Evolutionary conservation across 257 asterid genomes (phyloP), one percentile per base, ranked within the genome.

Genomic region (Echites panduratus): DNA sequence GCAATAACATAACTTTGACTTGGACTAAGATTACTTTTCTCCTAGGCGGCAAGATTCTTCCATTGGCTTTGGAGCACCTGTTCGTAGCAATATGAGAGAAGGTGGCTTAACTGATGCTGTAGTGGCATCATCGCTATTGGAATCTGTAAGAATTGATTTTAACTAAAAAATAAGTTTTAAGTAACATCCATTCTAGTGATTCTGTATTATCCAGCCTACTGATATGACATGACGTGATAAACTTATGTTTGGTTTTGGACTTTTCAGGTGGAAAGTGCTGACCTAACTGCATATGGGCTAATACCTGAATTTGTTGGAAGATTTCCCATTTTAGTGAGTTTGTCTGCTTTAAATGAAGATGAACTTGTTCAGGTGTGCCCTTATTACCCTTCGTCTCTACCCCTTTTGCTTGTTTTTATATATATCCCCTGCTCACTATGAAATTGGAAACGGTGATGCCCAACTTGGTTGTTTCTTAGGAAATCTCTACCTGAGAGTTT

Each of bases 301-400:
- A 90, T 90, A 83, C 98, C 98, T 65, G 98, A 93, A 83, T 93
- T 93, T 66, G 96, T 93, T 79, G 98, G 98, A 71, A 85, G 98
- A 43, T 81, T 93, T 79, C 98, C 98, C 17, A 83, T 90, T 78
- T 79, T 93, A 75, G 93, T 90, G 78, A 90, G 91, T 82, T 79
- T 93, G 71, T 82, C 96, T 74, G 91, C 97, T 78, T 90, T 93
- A 45, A 82, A 85, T 83, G 97, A 89, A 82, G 89, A 87, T 78
- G 95, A 90, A 81, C 98, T 93, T 76, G 88, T 90, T 79, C 90
- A 87, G 95, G 98, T 92, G 49, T 70, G 41, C 24, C 38, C 22
- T 70, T 58, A 24, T 65, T 75, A 50, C 44, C 52, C 50, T 24
- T 57, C n/a, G 29, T 75, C 59, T 41, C 56, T 19, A 61, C 13